These are phyloP conservation scores for Colletotrichum australisinense DNA, from an alignment of 2,329 filamentous ascomycete species.

Conservation along the genomic window DNA sequence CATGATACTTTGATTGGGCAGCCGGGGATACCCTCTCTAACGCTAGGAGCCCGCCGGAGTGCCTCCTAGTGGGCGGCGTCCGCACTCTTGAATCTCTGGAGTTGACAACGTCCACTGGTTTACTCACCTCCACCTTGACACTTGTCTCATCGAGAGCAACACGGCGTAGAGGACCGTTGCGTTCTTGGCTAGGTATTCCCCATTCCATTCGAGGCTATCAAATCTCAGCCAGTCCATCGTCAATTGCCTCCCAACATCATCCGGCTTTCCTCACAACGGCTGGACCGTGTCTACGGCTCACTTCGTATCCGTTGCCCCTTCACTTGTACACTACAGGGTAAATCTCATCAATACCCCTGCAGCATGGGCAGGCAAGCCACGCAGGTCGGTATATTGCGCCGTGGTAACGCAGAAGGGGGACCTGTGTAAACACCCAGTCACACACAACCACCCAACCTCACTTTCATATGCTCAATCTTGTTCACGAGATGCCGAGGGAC, in stretches of 20 bases:
- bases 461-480: slow-evolving; percentile 36
- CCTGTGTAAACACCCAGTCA: background rate
- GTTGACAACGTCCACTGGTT: slow-evolving; percentile 16
- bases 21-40: background rate
- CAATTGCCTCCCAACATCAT: background rate
- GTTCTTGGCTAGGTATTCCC: background rate
- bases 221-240: slow-evolving; percentile 4
- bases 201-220: background rate
- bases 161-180: background rate
- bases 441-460: slow-evolving; percentile 6
- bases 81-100: background rate
- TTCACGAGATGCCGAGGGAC: slow-evolving; percentile 36
- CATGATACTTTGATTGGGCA: slow-evolving; percentile 23
- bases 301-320: background rate
- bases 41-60: slow-evolving; percentile 22
- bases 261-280: background rate
- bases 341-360: background rate
- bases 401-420: background rate
- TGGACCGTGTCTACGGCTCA: background rate
- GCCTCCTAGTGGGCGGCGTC: background rate
- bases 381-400: slow-evolving; percentile 6
- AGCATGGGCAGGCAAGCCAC: slow-evolving; percentile 8
- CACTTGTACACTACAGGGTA: background rate
- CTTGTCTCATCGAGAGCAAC: slow-evolving; percentile 19
- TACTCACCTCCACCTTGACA: background rate